Evolutionary conservation across 331 rosid genomes (phyloP).

Genomic region (Stylosanthes scabra): DNA sequence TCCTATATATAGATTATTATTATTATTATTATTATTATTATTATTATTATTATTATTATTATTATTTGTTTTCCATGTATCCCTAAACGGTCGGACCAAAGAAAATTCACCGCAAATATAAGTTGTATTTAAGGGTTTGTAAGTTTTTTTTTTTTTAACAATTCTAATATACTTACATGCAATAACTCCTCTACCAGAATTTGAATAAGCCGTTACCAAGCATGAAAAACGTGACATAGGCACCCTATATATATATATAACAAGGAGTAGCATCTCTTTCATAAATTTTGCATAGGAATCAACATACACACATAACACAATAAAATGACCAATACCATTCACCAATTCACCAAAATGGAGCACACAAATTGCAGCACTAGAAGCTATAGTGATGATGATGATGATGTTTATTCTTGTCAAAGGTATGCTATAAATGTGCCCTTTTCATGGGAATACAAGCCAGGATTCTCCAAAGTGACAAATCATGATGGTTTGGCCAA

Average conservation of each 20-base stretch:
- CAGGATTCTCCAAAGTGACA: constrained; percentile 51
- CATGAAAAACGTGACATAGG: constrained; percentile 21
- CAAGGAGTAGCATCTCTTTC: not conserved
- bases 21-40: no score
- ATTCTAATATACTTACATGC: constrained; percentile 33
- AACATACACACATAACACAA: not conserved
- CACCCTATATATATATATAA: not conserved
- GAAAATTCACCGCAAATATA: no score
- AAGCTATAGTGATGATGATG: constrained; percentile 6
- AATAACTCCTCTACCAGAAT: constrained; percentile 25
- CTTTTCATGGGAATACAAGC: constrained; percentile 66
- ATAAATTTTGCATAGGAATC: not conserved
- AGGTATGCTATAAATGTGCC: constrained; percentile 40
- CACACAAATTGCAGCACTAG: constrained; percentile 17
- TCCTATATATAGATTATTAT: no score
- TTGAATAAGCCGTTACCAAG: constrained; percentile 14
- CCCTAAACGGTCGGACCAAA: no score
- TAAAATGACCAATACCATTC: not conserved
- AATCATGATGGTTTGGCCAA: not conserved
- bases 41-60: no score
- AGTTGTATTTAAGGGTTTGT: no score
- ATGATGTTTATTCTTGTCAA: not conserved
- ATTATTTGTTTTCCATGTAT: no score
- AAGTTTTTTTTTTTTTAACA: no score
- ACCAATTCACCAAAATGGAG: constrained; percentile 21